Base-by-base conservation (phyloP, 495 filamentous ascomycete genomes). In the Talaromyces ruber region DNA sequence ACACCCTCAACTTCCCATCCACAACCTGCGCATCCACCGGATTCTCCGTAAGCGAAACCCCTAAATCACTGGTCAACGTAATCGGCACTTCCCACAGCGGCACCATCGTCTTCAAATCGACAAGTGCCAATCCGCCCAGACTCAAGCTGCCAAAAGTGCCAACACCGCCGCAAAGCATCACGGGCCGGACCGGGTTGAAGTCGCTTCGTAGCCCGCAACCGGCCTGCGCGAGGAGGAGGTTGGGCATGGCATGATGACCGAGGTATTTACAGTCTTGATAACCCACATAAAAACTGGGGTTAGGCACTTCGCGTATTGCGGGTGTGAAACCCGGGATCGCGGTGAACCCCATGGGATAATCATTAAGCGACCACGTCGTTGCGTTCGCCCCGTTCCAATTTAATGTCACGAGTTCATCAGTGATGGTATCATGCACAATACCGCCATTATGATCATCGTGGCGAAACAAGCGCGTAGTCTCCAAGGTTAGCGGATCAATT, bases 241-340 rank as follows among this genome's bases (percentile, higher is more conserved):
- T 37, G 3, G 67, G 67, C 7, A 65, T 39, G 1, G 34, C 28
- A 14, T 68, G 66, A 59, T 68, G 72, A 11, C 73, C 73, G 9
- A 76, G 65, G 26, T 72, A 76, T 61, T 76, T 75, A 66, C 73
- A 76, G 63, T 73, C 74, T 60, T 76, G 72, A 60, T 75, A 73
- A 43, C 74, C 73, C 28, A 70, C 61, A 47, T 64, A 76, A 59
- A 69, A 68, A 30, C 69, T 72, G 1, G 68, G 68, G 34, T 72
- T 70, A 6, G 58, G 58, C 32, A 66, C 53, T 2, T 59, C 56
- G 1, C 62, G 54, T 34, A 61, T 56, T 0, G 71, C 71, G 2
- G 56, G 21, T 0, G 66, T 70, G 30, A 74, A 73, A n/a, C 47
- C 63, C n/a, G 71, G 68, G 7, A 65, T 22, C 1, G 61, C 63